Percentiles rank a stretch among this genome's conserved stretches.
These are phyloP conservation scores for Boletus subparvulus DNA, from an alignment of 768 basidiomycete genomes.

Conservation along the genomic window DNA sequence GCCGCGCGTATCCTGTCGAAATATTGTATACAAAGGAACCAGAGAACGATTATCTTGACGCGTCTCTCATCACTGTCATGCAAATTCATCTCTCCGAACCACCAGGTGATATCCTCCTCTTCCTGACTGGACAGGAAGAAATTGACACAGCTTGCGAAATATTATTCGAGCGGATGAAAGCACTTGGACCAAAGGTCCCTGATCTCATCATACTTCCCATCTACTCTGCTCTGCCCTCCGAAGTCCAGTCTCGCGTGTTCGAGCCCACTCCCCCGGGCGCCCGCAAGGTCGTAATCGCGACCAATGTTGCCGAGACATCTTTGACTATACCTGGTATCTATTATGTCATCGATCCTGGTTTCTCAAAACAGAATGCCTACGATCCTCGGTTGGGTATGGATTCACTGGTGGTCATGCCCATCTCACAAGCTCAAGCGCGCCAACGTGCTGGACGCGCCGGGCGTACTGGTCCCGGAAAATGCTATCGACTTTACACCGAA, in stretches of 20 bases:
- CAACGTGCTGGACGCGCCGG: constrained; percentile 96
- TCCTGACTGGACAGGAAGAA: constrained; percentile 98
- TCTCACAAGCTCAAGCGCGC: constrained; percentile 96
- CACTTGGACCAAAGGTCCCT: constrained; percentile 96
- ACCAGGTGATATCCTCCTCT: constrained; percentile 92
- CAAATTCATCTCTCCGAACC: constrained; percentile 99
- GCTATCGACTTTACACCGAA: constrained; percentile 97
- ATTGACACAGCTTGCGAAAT: constrained; percentile 98
- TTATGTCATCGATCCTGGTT: constrained; percentile 98
- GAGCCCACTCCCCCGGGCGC: constrained; percentile 97
- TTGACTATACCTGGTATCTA: constrained; percentile 98
- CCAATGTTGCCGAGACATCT: constrained; percentile 98
- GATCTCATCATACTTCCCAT: constrained; percentile 96
- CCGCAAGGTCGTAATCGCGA: constrained; percentile 99
- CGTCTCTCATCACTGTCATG: constrained; percentile 98
- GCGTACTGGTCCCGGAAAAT: constrained; percentile 97
- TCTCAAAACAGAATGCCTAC: constrained; percentile 98
- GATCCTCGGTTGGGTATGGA: constrained; percentile 98
- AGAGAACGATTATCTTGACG: constrained; percentile 95
- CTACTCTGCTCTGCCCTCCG: constrained; percentile 96
- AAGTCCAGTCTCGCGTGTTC: constrained; percentile 97
- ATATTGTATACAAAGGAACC: constrained; percentile 99
- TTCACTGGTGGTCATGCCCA: constrained; percentile 96
- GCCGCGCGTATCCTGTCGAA: constrained; percentile 98
- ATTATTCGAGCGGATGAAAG: constrained; percentile 97